Conservation (phyloP, 176 grass and related monocot species). For the Musa schizocarpa region DNA sequence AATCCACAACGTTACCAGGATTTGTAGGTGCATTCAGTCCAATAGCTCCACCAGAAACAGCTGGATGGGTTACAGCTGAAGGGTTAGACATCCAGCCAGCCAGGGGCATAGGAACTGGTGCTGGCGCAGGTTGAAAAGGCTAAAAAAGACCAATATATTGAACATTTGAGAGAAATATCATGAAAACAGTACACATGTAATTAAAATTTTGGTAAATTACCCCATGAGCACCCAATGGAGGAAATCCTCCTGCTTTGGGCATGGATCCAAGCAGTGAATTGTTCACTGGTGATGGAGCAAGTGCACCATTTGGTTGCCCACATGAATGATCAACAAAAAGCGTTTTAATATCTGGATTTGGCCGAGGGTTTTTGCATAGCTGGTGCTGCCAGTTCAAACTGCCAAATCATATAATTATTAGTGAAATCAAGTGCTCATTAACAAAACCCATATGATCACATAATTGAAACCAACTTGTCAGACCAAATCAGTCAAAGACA, state of each 20-base stretch:
- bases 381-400: constrained; percentile 99
- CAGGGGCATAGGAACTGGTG: constrained; percentile 66
- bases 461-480: background rate
- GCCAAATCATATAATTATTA: constrained; percentile 28
- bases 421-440: constrained; percentile 1
- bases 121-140: constrained; percentile 83
- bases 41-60: constrained; percentile 80
- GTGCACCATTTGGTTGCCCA: constrained; percentile 92
- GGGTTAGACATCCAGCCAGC: constrained; percentile 99
- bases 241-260: constrained; percentile 88
- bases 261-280: constrained; percentile 77
- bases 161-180: background rate
- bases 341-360: constrained; percentile 99
- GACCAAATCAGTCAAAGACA: background rate
- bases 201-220: constrained; percentile 35
- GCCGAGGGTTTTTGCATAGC: constrained; percentile 96
- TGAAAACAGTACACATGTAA: background rate
- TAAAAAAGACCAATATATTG: constrained; percentile 21
- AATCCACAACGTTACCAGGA: constrained; percentile 52
- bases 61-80: constrained; percentile 64
- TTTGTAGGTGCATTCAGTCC: constrained; percentile 81
- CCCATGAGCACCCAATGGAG: constrained; percentile 81
- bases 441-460: background rate
- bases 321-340: constrained; percentile 99
- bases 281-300: constrained; percentile 83